A percentile compares a stretch with the other conserved stretches of the same genome.
Conservation (phyloP, 169 alveolate species). For the Perkinsus marinus region DNA sequence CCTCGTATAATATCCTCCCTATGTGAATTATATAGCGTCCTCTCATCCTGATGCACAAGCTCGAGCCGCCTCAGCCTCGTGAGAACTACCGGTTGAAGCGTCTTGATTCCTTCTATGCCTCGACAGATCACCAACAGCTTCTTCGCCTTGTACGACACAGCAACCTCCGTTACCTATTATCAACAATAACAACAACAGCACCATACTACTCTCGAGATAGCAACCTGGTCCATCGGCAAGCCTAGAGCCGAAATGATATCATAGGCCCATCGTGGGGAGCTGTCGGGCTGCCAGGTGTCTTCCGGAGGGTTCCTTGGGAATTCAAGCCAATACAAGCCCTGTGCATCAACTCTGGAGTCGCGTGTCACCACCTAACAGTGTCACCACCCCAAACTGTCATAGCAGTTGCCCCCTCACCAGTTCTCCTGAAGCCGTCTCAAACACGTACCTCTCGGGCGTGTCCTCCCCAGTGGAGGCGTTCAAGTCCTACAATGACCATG, state of each 20-base stretch:
- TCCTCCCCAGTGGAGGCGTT: not conserved
- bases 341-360: not conserved
- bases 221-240: not conserved
- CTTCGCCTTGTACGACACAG: not conserved
- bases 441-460: not conserved
- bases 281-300: not conserved
- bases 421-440: not conserved
- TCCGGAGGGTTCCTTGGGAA: not conserved
- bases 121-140: not conserved
- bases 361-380: no score
- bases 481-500: not conserved
- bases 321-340: not conserved
- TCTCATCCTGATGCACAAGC: not conserved
- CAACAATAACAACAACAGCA: not conserved
- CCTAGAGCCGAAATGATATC: not conserved
- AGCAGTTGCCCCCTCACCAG: not conserved
- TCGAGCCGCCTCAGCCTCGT: not conserved
- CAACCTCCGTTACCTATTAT: not conserved
- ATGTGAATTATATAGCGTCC: not conserved
- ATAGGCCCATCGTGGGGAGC: not conserved
- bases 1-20: not conserved
- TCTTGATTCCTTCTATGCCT: not conserved
- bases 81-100: not conserved
- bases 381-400: not conserved
- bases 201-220: not conserved